Evolutionary conservation across 1,284 basidiomycete genomes (phyloP).

Genomic region (Taiwanofungus camphoratus): DNA sequence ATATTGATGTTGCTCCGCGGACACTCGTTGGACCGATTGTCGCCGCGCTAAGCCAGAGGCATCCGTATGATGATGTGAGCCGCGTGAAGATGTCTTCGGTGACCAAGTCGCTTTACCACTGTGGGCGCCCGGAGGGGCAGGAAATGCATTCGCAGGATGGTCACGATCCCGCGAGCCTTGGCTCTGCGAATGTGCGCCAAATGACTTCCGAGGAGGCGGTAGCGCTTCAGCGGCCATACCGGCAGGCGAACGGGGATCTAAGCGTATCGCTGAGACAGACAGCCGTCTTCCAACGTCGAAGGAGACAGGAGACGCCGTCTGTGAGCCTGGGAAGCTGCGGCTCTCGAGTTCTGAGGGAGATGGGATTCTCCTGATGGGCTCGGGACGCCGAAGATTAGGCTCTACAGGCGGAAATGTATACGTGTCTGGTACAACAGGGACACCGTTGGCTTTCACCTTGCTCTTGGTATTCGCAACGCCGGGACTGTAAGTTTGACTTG

Average conservation of each 20-base stretch:
- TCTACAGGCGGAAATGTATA: constrained; percentile 45
- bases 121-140: constrained; percentile 7
- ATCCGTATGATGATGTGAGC: constrained; percentile 9
- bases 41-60: constrained; percentile 12
- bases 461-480: constrained; percentile 21
- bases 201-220: not conserved
- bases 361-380: constrained; percentile 19
- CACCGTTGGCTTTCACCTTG: constrained; percentile 31
- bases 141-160: constrained; percentile 4
- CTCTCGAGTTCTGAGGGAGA: constrained; percentile 28
- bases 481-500: constrained; percentile 16
- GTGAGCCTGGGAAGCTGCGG: constrained; percentile 29
- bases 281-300: constrained; percentile 40
- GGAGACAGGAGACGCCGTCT: constrained; percentile 40
- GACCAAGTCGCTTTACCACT: constrained; percentile 7
- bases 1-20: constrained; percentile 11
- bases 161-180: constrained; percentile 1
- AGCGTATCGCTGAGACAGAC: constrained; percentile 43
- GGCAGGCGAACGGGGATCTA: constrained; percentile 31
- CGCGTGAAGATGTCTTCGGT: constrained; percentile 8
- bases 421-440: constrained; percentile 27
- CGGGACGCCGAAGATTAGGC: constrained; percentile 15
- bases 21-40: constrained; percentile 10
- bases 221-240: not conserved
- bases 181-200: constrained; percentile 2